These are phyloP conservation scores for Fremontodendron californicum DNA, from an alignment of 345 rosid genomes.

Conservation along the genomic window DNA sequence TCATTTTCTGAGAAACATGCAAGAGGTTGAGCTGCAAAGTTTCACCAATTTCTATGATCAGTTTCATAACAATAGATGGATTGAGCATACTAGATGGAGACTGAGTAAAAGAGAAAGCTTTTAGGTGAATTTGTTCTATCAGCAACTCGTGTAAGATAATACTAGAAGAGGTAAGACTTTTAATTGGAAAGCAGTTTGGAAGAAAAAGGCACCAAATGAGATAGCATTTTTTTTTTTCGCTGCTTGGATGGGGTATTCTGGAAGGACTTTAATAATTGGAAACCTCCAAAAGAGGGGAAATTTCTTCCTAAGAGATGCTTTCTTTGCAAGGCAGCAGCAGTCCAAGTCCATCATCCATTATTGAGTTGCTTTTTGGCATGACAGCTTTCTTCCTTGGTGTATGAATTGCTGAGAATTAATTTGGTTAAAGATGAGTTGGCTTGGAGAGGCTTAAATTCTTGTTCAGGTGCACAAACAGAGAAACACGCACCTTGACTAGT, in stretches of 20 bases:
- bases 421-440: not conserved
- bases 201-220: not conserved
- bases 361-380: not conserved
- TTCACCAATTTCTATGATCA: not conserved
- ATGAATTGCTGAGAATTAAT: not conserved
- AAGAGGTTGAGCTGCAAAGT: no score
- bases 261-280: not conserved
- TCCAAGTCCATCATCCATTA: not conserved
- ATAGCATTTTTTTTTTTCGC: not conserved
- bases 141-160: not conserved
- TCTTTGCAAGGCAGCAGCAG: not conserved
- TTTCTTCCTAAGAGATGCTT: not conserved
- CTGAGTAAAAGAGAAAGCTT: not conserved
- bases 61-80: not conserved
- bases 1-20: no score
- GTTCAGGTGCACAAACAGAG: not conserved
- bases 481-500: not conserved
- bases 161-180: not conserved
- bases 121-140: not conserved
- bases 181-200: not conserved
- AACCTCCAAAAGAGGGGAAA: not conserved
- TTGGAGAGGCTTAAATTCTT: not conserved
- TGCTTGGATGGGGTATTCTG: not conserved
- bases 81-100: not conserved
- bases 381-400: not conserved